phyloP scores from a whole-genome alignment of 2,329 filamentous ascomycete genomes.

The Alternaria ethzedia region DNA sequence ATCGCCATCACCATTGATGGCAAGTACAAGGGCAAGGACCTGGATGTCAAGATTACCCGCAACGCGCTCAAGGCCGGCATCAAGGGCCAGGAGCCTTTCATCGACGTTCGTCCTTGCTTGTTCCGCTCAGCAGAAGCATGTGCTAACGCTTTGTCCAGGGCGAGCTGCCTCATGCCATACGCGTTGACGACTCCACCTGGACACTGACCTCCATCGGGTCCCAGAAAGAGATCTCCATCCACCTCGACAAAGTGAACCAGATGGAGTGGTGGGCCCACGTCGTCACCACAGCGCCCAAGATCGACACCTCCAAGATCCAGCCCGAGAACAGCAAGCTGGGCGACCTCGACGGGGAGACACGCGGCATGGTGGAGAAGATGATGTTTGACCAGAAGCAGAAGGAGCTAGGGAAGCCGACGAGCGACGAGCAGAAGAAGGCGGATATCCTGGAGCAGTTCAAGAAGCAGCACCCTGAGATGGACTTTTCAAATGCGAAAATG shows the following conservation, averaged over 20 bases:
- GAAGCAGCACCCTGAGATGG: constrained; percentile 75
- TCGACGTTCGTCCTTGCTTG: constrained; percentile 65
- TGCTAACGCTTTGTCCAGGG: constrained; percentile 62
- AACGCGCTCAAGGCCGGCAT: constrained; percentile 77
- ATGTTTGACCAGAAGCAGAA: constrained; percentile 99
- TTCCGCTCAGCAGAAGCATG: not conserved
- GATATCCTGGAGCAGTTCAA: constrained; percentile 93
- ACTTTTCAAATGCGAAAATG: constrained; percentile 71
- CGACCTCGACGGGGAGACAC: constrained; percentile 92
- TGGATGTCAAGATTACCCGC: constrained; percentile 84
- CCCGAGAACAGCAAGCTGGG: constrained; percentile 91
- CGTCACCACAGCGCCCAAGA: constrained; percentile 82
- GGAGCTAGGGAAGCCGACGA: constrained; percentile 85
- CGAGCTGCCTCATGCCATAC: constrained; percentile 79
- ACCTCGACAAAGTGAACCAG: constrained; percentile 95
- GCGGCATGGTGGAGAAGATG: constrained; percentile 99
- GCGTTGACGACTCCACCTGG: constrained; percentile 91
- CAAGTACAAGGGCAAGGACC: constrained; percentile 82
- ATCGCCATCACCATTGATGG: constrained; percentile 77
- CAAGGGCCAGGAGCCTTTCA: constrained; percentile 86
- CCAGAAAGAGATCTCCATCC: constrained; percentile 79
- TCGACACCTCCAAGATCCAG: constrained; percentile 93
- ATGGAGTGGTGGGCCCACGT: constrained; percentile 99
- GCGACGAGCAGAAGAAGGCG: constrained; percentile 93
- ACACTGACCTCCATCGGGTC: constrained; percentile 74